Evolutionary conservation across 106 monocot genomes (phyloP).

Genomic region (Gastrodia elata): DNA sequence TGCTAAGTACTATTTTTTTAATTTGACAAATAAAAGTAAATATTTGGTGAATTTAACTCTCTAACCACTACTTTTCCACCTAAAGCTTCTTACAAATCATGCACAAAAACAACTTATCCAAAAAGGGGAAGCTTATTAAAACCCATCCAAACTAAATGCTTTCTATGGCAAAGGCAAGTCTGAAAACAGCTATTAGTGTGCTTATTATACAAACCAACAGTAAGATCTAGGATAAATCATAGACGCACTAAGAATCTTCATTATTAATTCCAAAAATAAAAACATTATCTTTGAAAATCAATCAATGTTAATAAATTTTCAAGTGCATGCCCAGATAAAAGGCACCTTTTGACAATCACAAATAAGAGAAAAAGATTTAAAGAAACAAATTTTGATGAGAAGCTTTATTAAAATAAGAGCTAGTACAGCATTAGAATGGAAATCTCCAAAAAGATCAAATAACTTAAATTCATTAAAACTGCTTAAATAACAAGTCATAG

Average conservation of each 20-base stretch:
- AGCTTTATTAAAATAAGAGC: background rate
- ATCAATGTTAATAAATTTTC: conserved; percentile 3
- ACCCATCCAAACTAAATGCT: conserved; percentile 1
- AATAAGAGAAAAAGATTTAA: background rate
- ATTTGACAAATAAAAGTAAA: too few relatives aligned
- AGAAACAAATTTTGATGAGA: background rate
- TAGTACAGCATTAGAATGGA: background rate
- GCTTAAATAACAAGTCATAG: background rate
- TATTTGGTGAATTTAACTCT: too few relatives aligned
- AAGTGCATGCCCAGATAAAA: background rate
- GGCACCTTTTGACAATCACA: background rate
- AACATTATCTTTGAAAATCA: background rate
- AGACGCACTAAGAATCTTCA: background rate
- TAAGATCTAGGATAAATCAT: background rate
- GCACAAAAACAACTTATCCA: background rate
- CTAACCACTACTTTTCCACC: too few relatives aligned
- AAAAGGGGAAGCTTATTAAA: background rate
- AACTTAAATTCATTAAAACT: background rate
- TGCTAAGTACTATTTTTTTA: too few relatives aligned
- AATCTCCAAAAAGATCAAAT: background rate
- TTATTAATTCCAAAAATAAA: too few relatives aligned
- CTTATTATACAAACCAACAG: background rate
- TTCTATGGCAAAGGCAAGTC: background rate
- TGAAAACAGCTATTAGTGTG: background rate
- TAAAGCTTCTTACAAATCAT: too few relatives aligned